Evolutionary conservation across 768 basidiomycete species (phyloP), one percentile per base, ranked within the genome.

Genomic region (Tricholoma bakamatsutake): DNA sequence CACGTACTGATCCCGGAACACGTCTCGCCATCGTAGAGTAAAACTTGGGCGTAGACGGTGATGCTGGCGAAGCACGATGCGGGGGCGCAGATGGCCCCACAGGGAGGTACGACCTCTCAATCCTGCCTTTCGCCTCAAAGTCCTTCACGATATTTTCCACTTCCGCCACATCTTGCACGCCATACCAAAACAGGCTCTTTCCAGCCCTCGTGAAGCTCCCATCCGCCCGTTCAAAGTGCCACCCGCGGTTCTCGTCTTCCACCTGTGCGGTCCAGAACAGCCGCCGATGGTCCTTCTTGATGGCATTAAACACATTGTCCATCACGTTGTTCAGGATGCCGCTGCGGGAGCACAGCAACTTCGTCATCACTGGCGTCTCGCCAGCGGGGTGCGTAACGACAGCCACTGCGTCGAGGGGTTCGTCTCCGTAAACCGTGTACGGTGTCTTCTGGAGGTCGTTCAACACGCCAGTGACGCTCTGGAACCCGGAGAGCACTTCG

Each of bases 181-280:
- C 97, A 67, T 96, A 98, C 96, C 97, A 99, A 81, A 97, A 98
- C 66, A 99, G 72, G 65, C 87, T 94, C 72, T 85, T 85, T 17
- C 96, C 95, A 15, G 91, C 91, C 37, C 97, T 80, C 15, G 94
- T 96, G 76, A 99, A 99, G 71, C 90, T 93, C 0, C 97, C 97
- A 62, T 98, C 95, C 0, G 97, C 93, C 54, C 94, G 85, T 76
- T 99, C 96, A 64, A 98, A 99, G 74, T 99, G 96, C 97, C 97
- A 99, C 3, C 88, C 82, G 39, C 95, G 85, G 72, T 97, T 95
- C 74, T 98, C 96, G 68, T 98, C 96, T 61, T 98, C 94, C 4
- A 87, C 87, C 62, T 88, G 89, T 0, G 93, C 88, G n/a, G 95
- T 98, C 97, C 97, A 98, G 80, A 99, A 97, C 39, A 99, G 80